These are phyloP conservation scores for Colletotrichum caudatum DNA, from an alignment of 2,329 filamentous ascomycete genomes.

Conservation along the genomic window DNA sequence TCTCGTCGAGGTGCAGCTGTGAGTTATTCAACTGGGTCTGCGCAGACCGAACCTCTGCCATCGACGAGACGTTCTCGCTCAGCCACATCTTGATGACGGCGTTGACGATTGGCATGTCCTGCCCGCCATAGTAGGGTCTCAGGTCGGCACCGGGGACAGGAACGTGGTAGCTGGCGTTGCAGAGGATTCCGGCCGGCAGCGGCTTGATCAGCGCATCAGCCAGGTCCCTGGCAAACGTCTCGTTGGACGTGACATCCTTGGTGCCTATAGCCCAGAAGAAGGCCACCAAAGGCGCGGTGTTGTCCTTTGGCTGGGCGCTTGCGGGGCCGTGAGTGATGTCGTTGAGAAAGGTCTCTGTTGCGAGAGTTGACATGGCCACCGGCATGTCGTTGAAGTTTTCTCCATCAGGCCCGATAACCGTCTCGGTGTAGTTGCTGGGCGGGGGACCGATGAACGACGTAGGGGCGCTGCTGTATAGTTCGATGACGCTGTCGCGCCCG, in stretches of 20 bases:
- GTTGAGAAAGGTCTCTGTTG: slow-evolving; percentile 10
- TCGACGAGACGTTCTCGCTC: not conserved
- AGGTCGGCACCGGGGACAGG: slow-evolving; percentile 8
- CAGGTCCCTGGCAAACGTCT: slow-evolving; percentile 25
- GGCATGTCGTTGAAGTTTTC: slow-evolving; percentile 28
- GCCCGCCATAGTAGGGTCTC: slow-evolving; percentile 15
- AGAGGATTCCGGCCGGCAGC: not conserved
- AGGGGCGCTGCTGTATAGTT: too few relatives aligned
- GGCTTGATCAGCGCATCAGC: slow-evolving; percentile 13
- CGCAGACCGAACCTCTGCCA: slow-evolving; percentile 3
- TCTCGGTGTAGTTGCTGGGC: too few relatives aligned
- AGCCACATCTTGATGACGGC: slow-evolving; percentile 32
- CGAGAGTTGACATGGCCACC: slow-evolving; percentile 23
- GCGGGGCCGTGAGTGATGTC: not conserved
- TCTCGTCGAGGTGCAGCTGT: slow-evolving; percentile 23
- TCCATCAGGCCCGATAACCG: slow-evolving; percentile 4
- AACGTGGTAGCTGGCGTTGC: slow-evolving; percentile 16
- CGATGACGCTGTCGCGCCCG: not conserved
- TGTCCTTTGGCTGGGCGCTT: not conserved
- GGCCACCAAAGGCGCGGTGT: slow-evolving; percentile 1
- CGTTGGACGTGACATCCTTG: slow-evolving; percentile 20
- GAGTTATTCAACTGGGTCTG: slow-evolving; percentile 19
- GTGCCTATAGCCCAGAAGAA: slow-evolving; percentile 30
- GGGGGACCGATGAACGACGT: too few relatives aligned
- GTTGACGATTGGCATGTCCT: slow-evolving; percentile 24